Evolutionary conservation across 352 stramenopile genomes (phyloP).

Genomic region (Albugo laibachii): DNA sequence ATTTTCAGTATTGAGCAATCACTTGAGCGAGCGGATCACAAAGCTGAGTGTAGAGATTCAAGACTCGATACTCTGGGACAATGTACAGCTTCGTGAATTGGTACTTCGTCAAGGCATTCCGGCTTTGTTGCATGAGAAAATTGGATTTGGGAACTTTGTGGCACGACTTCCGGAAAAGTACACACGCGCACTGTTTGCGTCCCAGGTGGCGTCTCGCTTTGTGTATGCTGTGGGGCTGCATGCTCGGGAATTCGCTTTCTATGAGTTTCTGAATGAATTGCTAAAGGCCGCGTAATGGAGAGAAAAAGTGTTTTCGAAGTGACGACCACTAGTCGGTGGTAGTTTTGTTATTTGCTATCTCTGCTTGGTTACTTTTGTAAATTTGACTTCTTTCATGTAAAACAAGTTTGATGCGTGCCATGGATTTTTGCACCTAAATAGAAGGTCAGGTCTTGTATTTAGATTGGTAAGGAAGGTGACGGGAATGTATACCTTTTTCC

Average conservation of each 20-base stretch:
- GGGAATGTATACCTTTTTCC: constrained; percentile 23
- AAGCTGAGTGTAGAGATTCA: constrained; percentile 67
- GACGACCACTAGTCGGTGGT: neutral
- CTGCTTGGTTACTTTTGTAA: constrained; percentile 44
- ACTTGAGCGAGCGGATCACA: constrained; percentile 62
- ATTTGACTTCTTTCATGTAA: constrained; percentile 67
- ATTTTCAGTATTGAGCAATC: constrained; percentile 54
- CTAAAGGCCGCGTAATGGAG: neutral
- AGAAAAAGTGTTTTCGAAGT: neutral
- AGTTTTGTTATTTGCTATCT: constrained; percentile 12
- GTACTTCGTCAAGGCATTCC: constrained; percentile 66
- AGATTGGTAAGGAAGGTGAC: too few species aligned
- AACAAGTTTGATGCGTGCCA: constrained; percentile 76
- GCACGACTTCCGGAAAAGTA: constrained; percentile 56
- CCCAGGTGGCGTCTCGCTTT: constrained; percentile 61
- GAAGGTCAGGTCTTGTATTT: too few species aligned
- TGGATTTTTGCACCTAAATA: constrained; percentile 56
- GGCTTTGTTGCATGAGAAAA: constrained; percentile 30
- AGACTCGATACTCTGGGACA: constrained; percentile 50
- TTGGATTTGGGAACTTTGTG: constrained; percentile 38
- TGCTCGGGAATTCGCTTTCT: constrained; percentile 68
- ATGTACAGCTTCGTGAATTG: constrained; percentile 36
- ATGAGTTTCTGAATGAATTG: constrained; percentile 64
- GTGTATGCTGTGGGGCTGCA: constrained; percentile 53
- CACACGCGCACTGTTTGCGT: constrained; percentile 60